Base-by-base conservation (phyloP, 306 rosid species). In the Pterocarpus macrocarpus region DNA sequence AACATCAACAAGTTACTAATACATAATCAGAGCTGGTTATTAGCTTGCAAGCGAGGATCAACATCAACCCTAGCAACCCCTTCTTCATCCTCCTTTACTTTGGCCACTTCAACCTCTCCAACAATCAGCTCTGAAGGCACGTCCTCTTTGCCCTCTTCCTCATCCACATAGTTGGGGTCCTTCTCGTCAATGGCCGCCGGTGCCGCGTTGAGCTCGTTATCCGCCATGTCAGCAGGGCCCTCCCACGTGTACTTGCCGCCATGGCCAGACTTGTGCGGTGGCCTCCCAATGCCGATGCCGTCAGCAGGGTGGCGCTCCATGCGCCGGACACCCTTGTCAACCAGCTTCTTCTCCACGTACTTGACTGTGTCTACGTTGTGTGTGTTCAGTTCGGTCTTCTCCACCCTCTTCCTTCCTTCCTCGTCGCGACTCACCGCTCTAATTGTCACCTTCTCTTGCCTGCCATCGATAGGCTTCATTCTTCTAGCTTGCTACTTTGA, bases 181-280 rank as follows among this genome's bases (percentile, higher is more conserved):
- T 85, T 56, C 81, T 95, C 81, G 44, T 95, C 97, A 0, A 95
- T 86, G 0, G 98, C 98, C 6, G 90, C 61, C 17, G 97, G 97
- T 2, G 70, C 89, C 17, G 89, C 87, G 30, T 59, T 76, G 32
- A 86, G 22, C 70, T 87, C 84, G 72, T 14, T 79, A 65, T 90
- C 88, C 0, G 34, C 87, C 73, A 76, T 1, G 36, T 71, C 87
- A 2, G 16, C 78, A 1, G 98, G 97, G 2, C 98, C 98, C 32
- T 91, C 95, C 98, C 98, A 92, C 0, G 97, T 95, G 87, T 71
- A 95, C 94, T 89, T 95, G 2, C 97, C 97, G 0, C 97, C 97
- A 38, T 70, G 92, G 17, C 97, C 97, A 0, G 89, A 84, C 88
- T 95, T 95, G 0, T 89, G 87, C 2, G 97, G 95, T 2, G 81